phyloP scores from a whole-genome alignment of 805 yeast species.

The Wickerhamiella cacticola region DNA sequence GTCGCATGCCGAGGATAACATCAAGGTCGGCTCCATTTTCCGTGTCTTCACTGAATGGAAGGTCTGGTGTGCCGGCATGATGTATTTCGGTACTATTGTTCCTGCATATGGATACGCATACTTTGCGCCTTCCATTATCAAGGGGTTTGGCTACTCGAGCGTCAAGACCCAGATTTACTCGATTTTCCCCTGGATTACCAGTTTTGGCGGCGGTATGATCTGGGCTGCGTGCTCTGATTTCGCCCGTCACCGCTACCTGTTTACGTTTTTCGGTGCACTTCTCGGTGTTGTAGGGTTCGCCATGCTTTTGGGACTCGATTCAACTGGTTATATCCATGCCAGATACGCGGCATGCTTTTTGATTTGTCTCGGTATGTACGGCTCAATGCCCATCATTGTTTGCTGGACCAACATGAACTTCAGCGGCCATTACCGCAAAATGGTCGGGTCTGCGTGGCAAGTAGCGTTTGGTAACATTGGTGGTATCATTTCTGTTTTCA shows the following conservation, averaged over 20 bases:
- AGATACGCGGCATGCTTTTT: constrained; percentile 57
- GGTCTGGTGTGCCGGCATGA: constrained; percentile 46
- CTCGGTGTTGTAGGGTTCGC: constrained; percentile 36
- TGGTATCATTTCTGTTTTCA: constrained; percentile 51
- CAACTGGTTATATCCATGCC: constrained; percentile 27
- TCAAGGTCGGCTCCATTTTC: constrained; percentile 36
- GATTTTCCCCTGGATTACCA: constrained; percentile 73
- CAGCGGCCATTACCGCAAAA: constrained; percentile 50
- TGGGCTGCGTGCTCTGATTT: constrained; percentile 53
- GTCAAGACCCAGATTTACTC: constrained; percentile 69
- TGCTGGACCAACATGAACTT: constrained; percentile 58
- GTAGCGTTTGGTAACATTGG: constrained; percentile 68
- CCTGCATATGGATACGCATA: constrained; percentile 68
- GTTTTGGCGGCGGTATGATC: constrained; percentile 54
- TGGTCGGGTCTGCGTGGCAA: constrained; percentile 47
- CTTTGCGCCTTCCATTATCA: constrained; percentile 57
- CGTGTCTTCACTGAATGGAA: constrained; percentile 48
- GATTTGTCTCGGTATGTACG: constrained; percentile 45
- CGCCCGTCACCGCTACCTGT: constrained; percentile 29
- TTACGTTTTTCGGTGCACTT: constrained; percentile 28
- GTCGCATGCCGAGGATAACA: constrained; percentile 40
- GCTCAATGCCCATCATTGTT: constrained; percentile 54
- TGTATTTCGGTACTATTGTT: constrained; percentile 53
- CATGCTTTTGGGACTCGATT: constrained; percentile 41
- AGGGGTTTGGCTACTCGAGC: constrained; percentile 50